Conservation (phyloP, 139 green algal species). For the Axilococcus clingmanii region DNA sequence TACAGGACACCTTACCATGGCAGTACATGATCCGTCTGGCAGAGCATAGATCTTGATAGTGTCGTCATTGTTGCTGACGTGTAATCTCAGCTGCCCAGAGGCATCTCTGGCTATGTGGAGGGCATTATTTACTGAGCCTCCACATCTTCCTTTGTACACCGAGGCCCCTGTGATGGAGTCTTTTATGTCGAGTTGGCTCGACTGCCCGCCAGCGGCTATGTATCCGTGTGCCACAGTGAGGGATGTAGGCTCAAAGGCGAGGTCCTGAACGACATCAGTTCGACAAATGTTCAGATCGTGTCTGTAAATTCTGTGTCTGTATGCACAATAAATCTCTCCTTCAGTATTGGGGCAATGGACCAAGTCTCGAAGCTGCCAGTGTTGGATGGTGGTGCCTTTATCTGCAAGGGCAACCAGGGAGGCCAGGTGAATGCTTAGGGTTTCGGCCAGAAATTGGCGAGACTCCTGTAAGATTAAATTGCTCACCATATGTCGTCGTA, state of each 20-base stretch:
- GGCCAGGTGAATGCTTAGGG: too few species aligned
- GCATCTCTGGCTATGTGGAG: constrained; percentile 33
- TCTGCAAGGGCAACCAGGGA: too few species aligned
- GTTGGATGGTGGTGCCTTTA: constrained; percentile 44
- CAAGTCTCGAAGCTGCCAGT: constrained; percentile 63
- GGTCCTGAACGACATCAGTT: constrained; percentile 27
- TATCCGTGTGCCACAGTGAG: constrained; percentile 59
- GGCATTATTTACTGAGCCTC: constrained; percentile 49
- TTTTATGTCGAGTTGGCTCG: constrained; percentile 39
- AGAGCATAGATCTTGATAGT: constrained; percentile 49
- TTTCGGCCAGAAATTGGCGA: too few species aligned
- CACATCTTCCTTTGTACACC: constrained; percentile 35
- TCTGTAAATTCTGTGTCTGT: constrained; percentile 3
- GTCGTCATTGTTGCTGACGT: constrained; percentile 51
- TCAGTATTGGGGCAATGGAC: constrained; percentile 31
- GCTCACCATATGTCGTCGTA: too few species aligned
- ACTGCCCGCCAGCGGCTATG: constrained; percentile 47
- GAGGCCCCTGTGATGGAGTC: background rate
- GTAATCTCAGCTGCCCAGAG: constrained; percentile 11
- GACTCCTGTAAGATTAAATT: too few species aligned
- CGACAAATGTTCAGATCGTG: constrained; percentile 16
- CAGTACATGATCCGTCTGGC: constrained; percentile 14
- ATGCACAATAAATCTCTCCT: background rate
- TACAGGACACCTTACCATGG: constrained; percentile 30
- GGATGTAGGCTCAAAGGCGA: constrained; percentile 54